Evolutionary conservation across 2,329 filamentous ascomycete species (phyloP), one percentile per base, ranked within the genome.

Genomic region (Gyromitra esculenta): DNA sequence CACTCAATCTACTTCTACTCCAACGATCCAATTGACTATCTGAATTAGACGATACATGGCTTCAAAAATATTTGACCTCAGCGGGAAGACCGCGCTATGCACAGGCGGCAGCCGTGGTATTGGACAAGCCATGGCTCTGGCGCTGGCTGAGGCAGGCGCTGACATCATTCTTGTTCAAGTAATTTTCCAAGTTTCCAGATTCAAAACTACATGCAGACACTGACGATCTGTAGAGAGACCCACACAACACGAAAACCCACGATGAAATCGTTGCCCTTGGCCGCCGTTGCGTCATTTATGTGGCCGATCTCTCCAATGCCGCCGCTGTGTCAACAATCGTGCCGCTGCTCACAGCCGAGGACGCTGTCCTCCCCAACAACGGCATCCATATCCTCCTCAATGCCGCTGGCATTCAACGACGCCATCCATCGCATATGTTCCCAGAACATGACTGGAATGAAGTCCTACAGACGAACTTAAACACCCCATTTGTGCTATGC

Each of bases 391-490:
- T 96, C 81, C 88, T 97, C 6, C 85, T 97, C 80, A 97, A 94
- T 85, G 95, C 92, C 84, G 94, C 92, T 18, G 94, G 94, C 35
- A 94, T 97, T 82, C 94, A 97, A 84, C 87, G 90, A 78, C 87
- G 93, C 13, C 91, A 96, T 83, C 89, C 92, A 0, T 89, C 91
- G 56, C 89, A 93, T 80, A 83, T 87, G 75, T 97, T 97, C 82
- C 92, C 92, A 0, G 89, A 91, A 82, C 84, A 86, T 57, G 92
- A 96, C 85, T 96, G 93, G 88, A 88, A 91, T 81, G 89, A 91
- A 81, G 88, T 97, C 39, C 85, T 97, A 54, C 92, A 97, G 85
- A 91, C 97, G 64, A 97, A 97, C 84, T 89, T 97, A 59, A 91
- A 88, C 81, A 87, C 91, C 56, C 92, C 96, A 69, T 97, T 97